Conservation (phyloP, 352 stramenopile species). For the Phytopythium montanum region DNA sequence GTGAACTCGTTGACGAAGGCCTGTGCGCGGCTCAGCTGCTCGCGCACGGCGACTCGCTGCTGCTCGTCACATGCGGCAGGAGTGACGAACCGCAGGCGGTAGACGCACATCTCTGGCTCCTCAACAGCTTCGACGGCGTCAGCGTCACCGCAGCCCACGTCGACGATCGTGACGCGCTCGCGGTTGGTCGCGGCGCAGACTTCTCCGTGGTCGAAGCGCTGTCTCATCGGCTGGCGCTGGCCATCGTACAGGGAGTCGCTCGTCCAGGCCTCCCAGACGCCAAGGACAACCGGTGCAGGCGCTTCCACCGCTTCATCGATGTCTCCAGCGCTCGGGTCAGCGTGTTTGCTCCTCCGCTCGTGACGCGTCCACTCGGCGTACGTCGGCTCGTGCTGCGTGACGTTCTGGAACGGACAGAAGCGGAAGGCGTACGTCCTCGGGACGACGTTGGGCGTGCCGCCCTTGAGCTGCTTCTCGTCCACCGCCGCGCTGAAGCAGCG, state of each 20-base stretch:
- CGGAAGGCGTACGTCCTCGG: constrained; percentile 58
- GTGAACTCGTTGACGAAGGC: constrained; percentile 12
- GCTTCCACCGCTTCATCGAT: constrained; percentile 22
- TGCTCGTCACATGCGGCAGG: constrained; percentile 41
- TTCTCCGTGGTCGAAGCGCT: constrained; percentile 77
- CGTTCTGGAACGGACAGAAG: constrained; percentile 79
- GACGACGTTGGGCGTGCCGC: constrained; percentile 72
- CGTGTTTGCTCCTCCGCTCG: constrained; percentile 43
- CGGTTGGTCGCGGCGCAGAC: constrained; percentile 81
- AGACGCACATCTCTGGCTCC: constrained; percentile 90
- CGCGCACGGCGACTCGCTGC: constrained; percentile 16
- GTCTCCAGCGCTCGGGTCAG: constrained; percentile 5
- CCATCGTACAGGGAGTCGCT: constrained; percentile 15
- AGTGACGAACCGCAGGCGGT: constrained; percentile 81
- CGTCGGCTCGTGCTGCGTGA: constrained; percentile 64
- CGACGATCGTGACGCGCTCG: constrained; percentile 60
- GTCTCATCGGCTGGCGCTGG: constrained; percentile 10
- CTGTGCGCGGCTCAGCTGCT: constrained; percentile 2
- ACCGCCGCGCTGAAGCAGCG: constrained; percentile 63
- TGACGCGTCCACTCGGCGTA: constrained; percentile 50
- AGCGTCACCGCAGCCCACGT: constrained; percentile 67
- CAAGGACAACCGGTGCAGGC: constrained; percentile 35
- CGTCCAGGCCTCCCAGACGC: constrained; percentile 66
- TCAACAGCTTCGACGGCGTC: constrained; percentile 84
- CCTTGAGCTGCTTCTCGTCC: constrained; percentile 72